Conservation (phyloP, 2,329 filamentous ascomycete genomes). For the Beauveria pseudobassiana region DNA sequence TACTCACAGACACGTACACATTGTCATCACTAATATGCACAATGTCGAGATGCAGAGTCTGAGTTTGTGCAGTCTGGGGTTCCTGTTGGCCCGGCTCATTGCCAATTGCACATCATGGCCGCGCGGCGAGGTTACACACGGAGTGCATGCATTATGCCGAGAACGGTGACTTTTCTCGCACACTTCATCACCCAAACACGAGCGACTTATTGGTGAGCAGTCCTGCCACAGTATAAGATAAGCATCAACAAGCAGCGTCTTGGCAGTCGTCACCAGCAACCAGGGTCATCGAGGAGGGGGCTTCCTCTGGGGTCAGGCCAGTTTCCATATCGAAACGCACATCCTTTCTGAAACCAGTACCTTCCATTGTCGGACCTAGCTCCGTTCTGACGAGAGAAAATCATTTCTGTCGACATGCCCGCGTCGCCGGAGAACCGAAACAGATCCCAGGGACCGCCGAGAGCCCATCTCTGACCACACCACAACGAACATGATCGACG, state of each 20-base stretch:
- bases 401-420: conserved; percentile 22
- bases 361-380: no score
- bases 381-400: no score
- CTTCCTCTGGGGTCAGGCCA: conserved; percentile 38
- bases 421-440: conserved; percentile 32
- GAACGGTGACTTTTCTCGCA: conserved; percentile 18
- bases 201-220: conserved; percentile 28
- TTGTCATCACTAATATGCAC: conserved; percentile 14
- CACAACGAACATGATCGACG: conserved; percentile 8
- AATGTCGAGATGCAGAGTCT: conserved; percentile 31
- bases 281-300: conserved; percentile 30
- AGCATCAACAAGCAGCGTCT: conserved; percentile 36
- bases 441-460: conserved; percentile 31
- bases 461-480: conserved; percentile 13
- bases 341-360: conserved; percentile 29
- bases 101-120: conserved; percentile 22
- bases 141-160: conserved; percentile 10
- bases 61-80: conserved; percentile 33
- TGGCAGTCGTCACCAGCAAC: conserved; percentile 24
- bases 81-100: conserved; percentile 14
- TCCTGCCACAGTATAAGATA: conserved; percentile 37
- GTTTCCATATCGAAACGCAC: conserved; percentile 33
- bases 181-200: conserved; percentile 22
- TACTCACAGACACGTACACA: not conserved
- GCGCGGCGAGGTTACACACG: conserved; percentile 20